Percentiles rank a stretch among this genome's conserved stretches.
Evolutionary conservation across 306 rosid genomes (phyloP).

Genomic region (Trifolium repens): DNA sequence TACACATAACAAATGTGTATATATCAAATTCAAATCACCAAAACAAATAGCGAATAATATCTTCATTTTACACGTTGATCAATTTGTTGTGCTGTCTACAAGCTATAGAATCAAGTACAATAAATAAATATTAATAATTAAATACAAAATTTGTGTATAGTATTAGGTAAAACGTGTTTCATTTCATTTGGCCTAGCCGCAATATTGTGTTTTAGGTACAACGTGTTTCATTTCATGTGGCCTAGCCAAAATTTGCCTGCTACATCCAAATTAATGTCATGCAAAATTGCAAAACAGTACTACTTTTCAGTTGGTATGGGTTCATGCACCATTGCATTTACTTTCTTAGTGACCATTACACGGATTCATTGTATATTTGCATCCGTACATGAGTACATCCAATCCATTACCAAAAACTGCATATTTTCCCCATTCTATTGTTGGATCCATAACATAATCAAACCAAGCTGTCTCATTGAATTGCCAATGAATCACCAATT

Average conservation of each 20-base stretch:
- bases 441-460: slow-evolving; percentile 14
- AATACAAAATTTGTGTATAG: neutral
- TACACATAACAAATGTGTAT: too few species aligned
- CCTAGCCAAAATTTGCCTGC: neutral
- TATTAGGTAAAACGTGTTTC: slow-evolving; percentile 29
- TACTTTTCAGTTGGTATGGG: neutral
- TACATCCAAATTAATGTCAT: slow-evolving; percentile 26
- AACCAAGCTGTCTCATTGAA: neutral
- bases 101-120: neutral
- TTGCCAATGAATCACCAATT: slow-evolving; percentile 50
- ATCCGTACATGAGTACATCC: neutral
- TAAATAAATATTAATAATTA: too few species aligned
- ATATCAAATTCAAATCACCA: too few species aligned
- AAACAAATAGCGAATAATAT: too few species aligned
- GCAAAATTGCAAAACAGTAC: slow-evolving; percentile 2
- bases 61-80: too few species aligned
- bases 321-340: slow-evolving; percentile 30
- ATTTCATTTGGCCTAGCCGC: slow-evolving; percentile 7
- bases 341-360: neutral
- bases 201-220: slow-evolving; percentile 18
- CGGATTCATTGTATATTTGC: slow-evolving; percentile 35
- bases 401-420: slow-evolving; percentile 23
- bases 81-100: neutral
- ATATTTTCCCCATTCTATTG: slow-evolving; percentile 26
- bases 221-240: slow-evolving; percentile 32